Base-by-base conservation (phyloP, 192 early-diverging fungal genomes). In the Funneliformis mosseae region DNA sequence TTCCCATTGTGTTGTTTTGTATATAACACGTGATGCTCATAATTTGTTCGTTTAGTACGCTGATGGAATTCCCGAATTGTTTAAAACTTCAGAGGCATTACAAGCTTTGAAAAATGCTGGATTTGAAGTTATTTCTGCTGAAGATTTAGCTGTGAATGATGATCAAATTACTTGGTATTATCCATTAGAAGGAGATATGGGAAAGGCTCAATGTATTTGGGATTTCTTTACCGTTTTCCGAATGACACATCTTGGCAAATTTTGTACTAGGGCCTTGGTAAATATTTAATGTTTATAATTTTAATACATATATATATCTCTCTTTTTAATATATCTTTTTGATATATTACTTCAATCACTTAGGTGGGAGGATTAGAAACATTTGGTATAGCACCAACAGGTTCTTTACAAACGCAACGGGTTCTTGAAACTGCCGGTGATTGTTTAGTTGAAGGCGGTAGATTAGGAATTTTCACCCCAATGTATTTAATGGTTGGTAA, bases 41-140 rank as follows among this genome's bases (percentile, higher is more conserved):
- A 43, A 4, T 70, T 70, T n/a, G 16, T 55, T n/a, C 18, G 16
- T n/a, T 33, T 28, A 75, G 86, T 89, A 92, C 43, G 97, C 96
- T 61, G 96, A 97, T 77, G 95, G 96, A 8, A 93, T 98, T 62
- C 90, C 95, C 81, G 93, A 96, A 88, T 89, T 98, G 81, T 94
- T 94, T 78, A 87, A 88, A 74, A 92, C 90, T 27, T 78, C 83
- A 38, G 91, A 94, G 9, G 94, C 93, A 70, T 82, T 97, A 62
- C 84, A 94, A 81, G 95, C 94, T 8, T 86, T 96, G 43, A 91
- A 90, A 84, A 92, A 90, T 59, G 94, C 93, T 68, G 96, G 96
- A n/a, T 98, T 97, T 81, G 93, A 95, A 79, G 87, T 96, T 60
- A 91, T 93, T 79, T 71, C 87, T 14, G 88, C 90, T n/a, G 69